Base-by-base conservation (phyloP, 352 stramenopile genomes). In the Globisporangium mamillatum region DNA sequence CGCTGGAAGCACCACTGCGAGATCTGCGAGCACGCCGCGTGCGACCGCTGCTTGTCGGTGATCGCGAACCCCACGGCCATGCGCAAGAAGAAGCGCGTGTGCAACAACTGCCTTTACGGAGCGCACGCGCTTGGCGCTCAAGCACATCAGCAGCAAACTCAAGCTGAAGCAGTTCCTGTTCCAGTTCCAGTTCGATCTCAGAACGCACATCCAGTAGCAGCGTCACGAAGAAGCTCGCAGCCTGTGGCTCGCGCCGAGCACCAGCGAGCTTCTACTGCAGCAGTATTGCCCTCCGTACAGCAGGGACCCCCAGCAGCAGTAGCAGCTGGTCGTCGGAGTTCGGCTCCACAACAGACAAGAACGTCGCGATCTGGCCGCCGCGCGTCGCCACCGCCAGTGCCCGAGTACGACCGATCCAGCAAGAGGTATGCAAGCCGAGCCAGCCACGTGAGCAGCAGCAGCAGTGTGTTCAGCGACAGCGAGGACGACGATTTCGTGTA, bases 1-100 rank as follows among this genome's bases (percentile, higher is more conserved):
- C 82, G 84, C 22, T 91, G 86, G 82, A 91, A 90, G 65, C 78
- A 84, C 54, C 72, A 77, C 32, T 94, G 86, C 67, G 79, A 91
- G 54, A 63, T 82, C 50, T 94, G 86, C 59, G 65, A 79, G 12
- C 73, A 78, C n/a, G 32, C 73, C 4, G 78, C 90, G 32, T 94
- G 84, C 71, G 81, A 89, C 64, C 77, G 79, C 29, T 93, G 85
- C 57, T 34, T 89, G 36, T 90, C 81, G 4, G 77, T 83, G 25
- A 78, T 90, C 48, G 81, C 84, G 16, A 83, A 86, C 25, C 81
- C 76, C n/a, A 68, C 75, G 18, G 71, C 70, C 10, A 78, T 73
- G 54, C 78, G 81, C 52, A 78, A 78, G 60, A 91, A 93, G 75
- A 87, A 86, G 61, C 79, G 82, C 25, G 81, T 93, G 60, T 93